These are phyloP conservation scores for Onygena corvina DNA, from an alignment of 2,329 filamentous ascomycete genomes.

Conservation along the genomic window DNA sequence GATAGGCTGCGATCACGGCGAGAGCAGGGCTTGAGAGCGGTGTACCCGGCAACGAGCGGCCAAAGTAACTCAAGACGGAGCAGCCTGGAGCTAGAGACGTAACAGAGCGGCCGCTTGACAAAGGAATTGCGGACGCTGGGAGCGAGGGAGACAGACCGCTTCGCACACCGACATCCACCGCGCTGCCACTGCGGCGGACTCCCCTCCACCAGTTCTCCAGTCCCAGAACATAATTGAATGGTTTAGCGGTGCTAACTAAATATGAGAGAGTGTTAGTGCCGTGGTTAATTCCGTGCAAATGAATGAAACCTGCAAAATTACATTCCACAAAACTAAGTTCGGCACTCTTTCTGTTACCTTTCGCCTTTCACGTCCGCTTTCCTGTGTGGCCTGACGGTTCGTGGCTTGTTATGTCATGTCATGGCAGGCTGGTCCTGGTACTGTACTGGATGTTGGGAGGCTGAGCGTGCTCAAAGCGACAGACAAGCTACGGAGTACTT, in stretches of 20 bases:
- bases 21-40: conserved; percentile 3
- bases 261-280: too few relatives aligned
- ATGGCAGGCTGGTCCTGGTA: neutral
- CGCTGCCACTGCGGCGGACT: too few relatives aligned
- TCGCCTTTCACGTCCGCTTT: neutral
- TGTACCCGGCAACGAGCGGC: neutral
- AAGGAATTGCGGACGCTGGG: too few relatives aligned
- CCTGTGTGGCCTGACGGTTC: neutral
- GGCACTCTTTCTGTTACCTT: conserved; percentile 1
- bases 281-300: too few relatives aligned
- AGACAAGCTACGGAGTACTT: too few relatives aligned
- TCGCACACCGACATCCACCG: conserved; percentile 2
- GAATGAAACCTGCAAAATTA: conserved; percentile 7
- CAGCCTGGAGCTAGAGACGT: too few relatives aligned
- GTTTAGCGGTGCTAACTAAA: too few relatives aligned
- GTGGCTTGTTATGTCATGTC: neutral
- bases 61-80: neutral
- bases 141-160: neutral
- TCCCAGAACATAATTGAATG: too few relatives aligned
- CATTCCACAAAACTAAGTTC: conserved; percentile 4
- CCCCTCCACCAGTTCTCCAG: too few relatives aligned
- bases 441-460: too few relatives aligned
- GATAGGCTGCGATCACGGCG: neutral
- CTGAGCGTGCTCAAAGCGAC: too few relatives aligned
- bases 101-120: too few relatives aligned